Base-by-base conservation (phyloP, 495 filamentous ascomycete genomes). In the Aspergillus hancockii region DNA sequence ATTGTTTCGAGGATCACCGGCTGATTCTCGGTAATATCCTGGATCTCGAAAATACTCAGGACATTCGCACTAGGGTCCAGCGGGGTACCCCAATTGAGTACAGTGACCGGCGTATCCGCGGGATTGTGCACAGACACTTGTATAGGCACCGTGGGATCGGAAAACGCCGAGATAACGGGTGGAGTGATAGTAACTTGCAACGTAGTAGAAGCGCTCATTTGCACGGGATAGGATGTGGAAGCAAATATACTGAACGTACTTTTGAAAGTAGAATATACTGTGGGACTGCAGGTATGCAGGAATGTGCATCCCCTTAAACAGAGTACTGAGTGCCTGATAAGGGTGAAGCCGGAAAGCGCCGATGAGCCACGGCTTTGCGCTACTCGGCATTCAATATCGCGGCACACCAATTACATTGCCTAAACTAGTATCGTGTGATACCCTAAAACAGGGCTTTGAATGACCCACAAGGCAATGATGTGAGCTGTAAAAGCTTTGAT, bases 21-120 rank as follows among this genome's bases (percentile, higher is more conserved):
- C 28, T 57, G 45, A 30, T 73, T 63, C 28, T 57, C 63, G 25
- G 61, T 69, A 10, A 64, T 67, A 47, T 77, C 76, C 31, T 66
- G 63, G 30, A 82, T 66, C 10, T 73, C 65, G 49, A 84, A 70
- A 14, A 83, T 65, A 28, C 81, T 79, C 10, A 82, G 66, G 21
- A 76, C 62, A 23, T 75, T 67, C 10, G 80, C 81, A 28, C 70
- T 56, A 5, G 72, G 60, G 57, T 84, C 82, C 9, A 84, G 63
- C 7, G 82, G 82, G 5, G 76, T 76, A 49, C 73, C 67, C 78
- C 78, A 84, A 38, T 62, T 68, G 13, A 84, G 68, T 18, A 85
- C 45, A 1, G 80, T 83, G 14, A 83, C 65, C 28, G 81, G 70
- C 9, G 64, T 36, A 0, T 63, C 47, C 30, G 70, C 66, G 1